Percentiles rank a stretch among this genome's conserved stretches.
phyloP scores from a whole-genome alignment of 1,284 basidiomycete species.

The Leccinum subrobustum region DNA sequence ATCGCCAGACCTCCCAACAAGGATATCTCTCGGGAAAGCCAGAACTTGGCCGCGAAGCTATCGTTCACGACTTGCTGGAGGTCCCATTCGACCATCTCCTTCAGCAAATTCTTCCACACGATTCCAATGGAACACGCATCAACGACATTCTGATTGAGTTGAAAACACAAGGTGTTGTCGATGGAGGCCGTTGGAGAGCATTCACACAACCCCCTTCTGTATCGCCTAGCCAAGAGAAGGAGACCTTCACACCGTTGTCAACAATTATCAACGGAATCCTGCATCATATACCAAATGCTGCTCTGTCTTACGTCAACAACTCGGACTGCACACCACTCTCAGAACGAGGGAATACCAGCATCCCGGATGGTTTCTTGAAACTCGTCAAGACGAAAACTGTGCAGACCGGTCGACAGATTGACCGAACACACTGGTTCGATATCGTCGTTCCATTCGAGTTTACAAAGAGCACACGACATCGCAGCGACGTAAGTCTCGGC shows the following conservation, averaged over 20 bases:
- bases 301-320: too few relatives aligned
- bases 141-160: background rate
- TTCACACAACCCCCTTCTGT: too few relatives aligned
- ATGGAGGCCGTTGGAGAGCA: background rate
- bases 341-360: conserved; percentile 4
- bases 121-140: background rate
- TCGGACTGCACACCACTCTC: too few relatives aligned
- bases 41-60: background rate
- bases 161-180: background rate
- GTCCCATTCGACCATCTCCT: background rate
- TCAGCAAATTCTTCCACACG: background rate
- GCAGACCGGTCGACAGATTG: background rate
- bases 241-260: too few relatives aligned
- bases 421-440: too few relatives aligned
- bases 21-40: background rate
- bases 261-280: too few relatives aligned
- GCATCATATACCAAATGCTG: too few relatives aligned
- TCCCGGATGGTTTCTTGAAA: conserved; percentile 6
- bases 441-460: conserved; percentile 12
- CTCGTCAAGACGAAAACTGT: background rate
- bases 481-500: background rate
- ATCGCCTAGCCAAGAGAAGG: too few relatives aligned
- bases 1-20: background rate
- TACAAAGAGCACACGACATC: background rate
- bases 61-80: background rate